Evolutionary conservation across 352 stramenopile species (phyloP).

Genomic region (Phytopythium helicoides): DNA sequence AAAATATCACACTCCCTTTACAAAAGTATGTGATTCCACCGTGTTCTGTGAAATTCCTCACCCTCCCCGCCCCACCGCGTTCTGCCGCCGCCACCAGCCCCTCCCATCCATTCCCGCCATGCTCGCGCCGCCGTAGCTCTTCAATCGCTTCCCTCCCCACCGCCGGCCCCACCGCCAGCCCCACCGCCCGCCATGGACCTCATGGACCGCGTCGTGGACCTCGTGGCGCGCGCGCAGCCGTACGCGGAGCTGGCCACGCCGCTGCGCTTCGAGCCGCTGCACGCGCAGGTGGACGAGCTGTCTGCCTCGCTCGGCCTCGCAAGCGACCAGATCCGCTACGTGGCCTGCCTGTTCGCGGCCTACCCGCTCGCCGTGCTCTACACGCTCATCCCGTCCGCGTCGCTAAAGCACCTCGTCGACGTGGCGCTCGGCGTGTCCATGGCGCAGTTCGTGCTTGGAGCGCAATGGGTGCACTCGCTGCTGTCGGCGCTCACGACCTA

Average conservation of each 20-base stretch:
- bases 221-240: conserved; percentile 36
- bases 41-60: no score
- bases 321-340: conserved; percentile 73
- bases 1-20: no score
- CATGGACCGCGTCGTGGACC: conserved; percentile 40
- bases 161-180: no score
- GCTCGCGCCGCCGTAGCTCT: no score
- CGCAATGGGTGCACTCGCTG: conserved; percentile 94
- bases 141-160: no score
- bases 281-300: conserved; percentile 41
- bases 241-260: conserved; percentile 50
- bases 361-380: conserved; percentile 94
- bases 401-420: conserved; percentile 90
- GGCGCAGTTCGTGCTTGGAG: conserved; percentile 92
- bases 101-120: no score
- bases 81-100: no score
- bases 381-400: conserved; percentile 66
- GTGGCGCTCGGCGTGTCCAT: conserved; percentile 92
- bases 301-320: conserved; percentile 35
- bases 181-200: not conserved
- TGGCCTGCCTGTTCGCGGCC: conserved; percentile 88
- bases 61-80: no score
- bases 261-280: conserved; percentile 44
- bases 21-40: no score
- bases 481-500: conserved; percentile 91